Conservation (phyloP, 306 rosid genomes). For the Cyamopsis tetragonoloba region DNA sequence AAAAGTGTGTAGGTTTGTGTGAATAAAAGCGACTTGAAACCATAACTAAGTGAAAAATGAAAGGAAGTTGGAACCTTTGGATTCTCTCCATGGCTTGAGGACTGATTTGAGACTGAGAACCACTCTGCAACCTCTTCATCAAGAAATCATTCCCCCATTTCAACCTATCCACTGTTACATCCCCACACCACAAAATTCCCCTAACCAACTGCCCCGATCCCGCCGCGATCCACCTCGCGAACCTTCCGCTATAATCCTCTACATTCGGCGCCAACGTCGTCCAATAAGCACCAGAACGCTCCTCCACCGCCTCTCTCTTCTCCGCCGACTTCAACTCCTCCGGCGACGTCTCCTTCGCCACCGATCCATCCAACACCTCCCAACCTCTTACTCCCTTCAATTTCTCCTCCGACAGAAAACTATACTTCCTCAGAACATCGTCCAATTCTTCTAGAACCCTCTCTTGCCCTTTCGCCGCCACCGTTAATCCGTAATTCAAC, state of each 20-base stretch:
- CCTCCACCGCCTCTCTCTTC: slow-evolving; percentile 42
- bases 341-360: slow-evolving; percentile 44
- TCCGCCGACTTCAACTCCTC: slow-evolving; percentile 41
- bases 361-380: slow-evolving; percentile 53
- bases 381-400: slow-evolving; percentile 39
- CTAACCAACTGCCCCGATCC: slow-evolving; percentile 80
- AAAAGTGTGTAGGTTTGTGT: no score
- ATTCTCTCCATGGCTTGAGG: slow-evolving; percentile 47
- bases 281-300: slow-evolving; percentile 78
- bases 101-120: slow-evolving; percentile 45
- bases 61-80: slow-evolving; percentile 32
- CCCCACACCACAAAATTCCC: slow-evolving; percentile 86
- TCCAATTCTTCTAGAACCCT: slow-evolving; percentile 50
- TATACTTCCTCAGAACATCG: slow-evolving; percentile 50
- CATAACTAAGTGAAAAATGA: not conserved
- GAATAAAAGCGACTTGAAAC: not conserved
- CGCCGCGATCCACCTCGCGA: slow-evolving; percentile 64
- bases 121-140: slow-evolving; percentile 49
- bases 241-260: slow-evolving; percentile 61
- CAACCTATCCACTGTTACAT: slow-evolving; percentile 78
- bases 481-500: slow-evolving; percentile 69
- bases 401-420: slow-evolving; percentile 57
- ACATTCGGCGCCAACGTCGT: slow-evolving; percentile 89
- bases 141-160: slow-evolving; percentile 75
- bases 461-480: slow-evolving; percentile 58